phyloP scores from a whole-genome alignment of 2,329 filamentous ascomycete genomes.

The Mycosphaerella sp. region DNA sequence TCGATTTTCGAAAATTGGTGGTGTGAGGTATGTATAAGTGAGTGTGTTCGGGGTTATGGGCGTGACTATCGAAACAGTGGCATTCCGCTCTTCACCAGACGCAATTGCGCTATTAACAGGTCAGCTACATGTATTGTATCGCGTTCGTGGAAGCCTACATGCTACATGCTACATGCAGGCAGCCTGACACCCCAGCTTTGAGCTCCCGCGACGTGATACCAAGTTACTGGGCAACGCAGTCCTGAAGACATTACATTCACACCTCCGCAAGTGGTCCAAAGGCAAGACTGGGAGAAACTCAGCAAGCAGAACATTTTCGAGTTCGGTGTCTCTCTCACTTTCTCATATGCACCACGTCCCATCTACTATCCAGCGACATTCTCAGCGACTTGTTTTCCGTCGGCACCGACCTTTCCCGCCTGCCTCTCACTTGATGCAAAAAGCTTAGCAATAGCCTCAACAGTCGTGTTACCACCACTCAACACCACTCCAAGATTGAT shows the following conservation, averaged over 20 bases:
- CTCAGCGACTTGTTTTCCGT: constrained; percentile 42
- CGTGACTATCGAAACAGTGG: too few species aligned
- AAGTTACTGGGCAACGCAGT: too few species aligned
- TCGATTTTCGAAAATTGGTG: too few species aligned
- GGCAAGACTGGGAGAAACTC: too few species aligned
- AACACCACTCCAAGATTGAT: constrained; percentile 65
- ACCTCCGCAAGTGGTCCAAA: too few species aligned
- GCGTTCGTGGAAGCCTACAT: not conserved
- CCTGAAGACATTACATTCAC: too few species aligned
- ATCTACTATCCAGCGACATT: constrained; percentile 37
- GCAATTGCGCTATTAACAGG: not conserved
- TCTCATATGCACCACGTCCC: too few species aligned
- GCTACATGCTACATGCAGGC: not conserved
- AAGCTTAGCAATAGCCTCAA: constrained; percentile 54
- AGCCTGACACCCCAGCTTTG: not conserved
- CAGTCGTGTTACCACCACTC: constrained; percentile 59
- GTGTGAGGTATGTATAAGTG: too few species aligned
- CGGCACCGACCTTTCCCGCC: constrained; percentile 36
- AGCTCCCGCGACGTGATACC: not conserved
- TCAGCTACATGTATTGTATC: not conserved
- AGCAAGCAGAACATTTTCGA: too few species aligned
- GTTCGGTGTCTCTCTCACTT: too few species aligned
- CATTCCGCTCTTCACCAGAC: too few species aligned
- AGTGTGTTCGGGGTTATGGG: too few species aligned
- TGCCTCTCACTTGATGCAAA: constrained; percentile 42